Conservation (phyloP, 306 rosid genomes). For the Cicer chorassanicum region DNA sequence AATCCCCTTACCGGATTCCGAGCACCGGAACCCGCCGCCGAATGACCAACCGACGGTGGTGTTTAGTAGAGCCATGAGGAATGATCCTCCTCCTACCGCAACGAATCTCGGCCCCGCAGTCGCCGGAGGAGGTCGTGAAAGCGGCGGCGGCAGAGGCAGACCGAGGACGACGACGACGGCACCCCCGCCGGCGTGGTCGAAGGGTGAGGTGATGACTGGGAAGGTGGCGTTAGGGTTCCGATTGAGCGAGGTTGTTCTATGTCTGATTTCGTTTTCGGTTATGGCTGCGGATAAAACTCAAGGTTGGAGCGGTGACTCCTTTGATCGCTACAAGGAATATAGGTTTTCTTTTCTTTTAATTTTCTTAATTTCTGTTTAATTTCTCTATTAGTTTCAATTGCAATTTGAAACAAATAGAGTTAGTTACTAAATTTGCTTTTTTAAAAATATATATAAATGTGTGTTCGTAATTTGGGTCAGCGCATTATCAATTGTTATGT, state of each 20-base stretch:
- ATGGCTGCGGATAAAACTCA: constrained; percentile 98
- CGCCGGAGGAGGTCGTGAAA: neutral
- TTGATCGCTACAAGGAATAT: constrained; percentile 94
- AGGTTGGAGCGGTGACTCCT: constrained; percentile 99
- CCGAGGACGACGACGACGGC: constrained; percentile 20
- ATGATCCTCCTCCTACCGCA: constrained; percentile 52
- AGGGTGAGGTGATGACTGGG: constrained; percentile 49
- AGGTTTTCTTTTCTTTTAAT: constrained; percentile 52
- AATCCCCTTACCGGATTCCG: constrained; percentile 41
- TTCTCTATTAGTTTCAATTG: neutral
- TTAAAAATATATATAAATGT: neutral
- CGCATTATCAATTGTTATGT: neutral
- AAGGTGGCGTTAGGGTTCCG: constrained; percentile 89
- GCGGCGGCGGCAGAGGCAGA: constrained; percentile 28
- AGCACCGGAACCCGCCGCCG: constrained; percentile 44
- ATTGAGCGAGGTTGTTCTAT: constrained; percentile 70
- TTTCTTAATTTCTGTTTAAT: neutral
- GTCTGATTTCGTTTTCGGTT: constrained; percentile 90
- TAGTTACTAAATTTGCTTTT: neutral
- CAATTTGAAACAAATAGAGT: neutral
- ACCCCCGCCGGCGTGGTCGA: constrained; percentile 27
- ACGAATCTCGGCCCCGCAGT: constrained; percentile 54
- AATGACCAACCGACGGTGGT: constrained; percentile 39
- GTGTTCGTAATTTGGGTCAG: constrained; percentile 20
- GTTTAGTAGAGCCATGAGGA: constrained; percentile 54